Conservation (phyloP, 2,329 filamentous ascomycete genomes). For the Fusarium sp. region DNA sequence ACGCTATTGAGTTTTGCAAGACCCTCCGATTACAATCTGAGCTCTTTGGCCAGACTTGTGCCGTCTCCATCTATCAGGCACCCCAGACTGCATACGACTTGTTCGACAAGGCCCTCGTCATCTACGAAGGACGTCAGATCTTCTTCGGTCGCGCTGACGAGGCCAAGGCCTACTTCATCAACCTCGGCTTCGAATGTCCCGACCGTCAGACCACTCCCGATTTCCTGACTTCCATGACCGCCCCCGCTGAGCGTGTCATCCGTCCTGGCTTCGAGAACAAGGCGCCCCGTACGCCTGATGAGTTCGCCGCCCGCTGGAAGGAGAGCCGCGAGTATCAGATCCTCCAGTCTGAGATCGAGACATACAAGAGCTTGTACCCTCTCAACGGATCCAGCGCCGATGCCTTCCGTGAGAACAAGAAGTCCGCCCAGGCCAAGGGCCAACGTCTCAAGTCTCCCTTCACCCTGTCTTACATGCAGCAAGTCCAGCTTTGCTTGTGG, state of each 20-base stretch:
- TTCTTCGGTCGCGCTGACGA: constrained; percentile 73
- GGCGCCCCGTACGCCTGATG: constrained; percentile 56
- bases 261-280: constrained; percentile 54
- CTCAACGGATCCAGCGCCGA: constrained; percentile 43
- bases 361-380: constrained; percentile 54
- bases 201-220: constrained; percentile 75
- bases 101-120: constrained; percentile 78
- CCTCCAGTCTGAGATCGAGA: constrained; percentile 45
- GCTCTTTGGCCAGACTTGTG: constrained; percentile 45
- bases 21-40: constrained; percentile 49
- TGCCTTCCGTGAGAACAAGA: constrained; percentile 49
- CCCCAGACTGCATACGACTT: constrained; percentile 72
- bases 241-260: constrained; percentile 54
- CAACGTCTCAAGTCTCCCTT: constrained; percentile 65
- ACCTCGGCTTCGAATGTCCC: constrained; percentile 75
- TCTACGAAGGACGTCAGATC: constrained; percentile 78
- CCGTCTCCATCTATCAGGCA: constrained; percentile 71
- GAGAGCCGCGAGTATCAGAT: constrained; percentile 41
- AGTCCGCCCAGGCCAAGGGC: constrained; percentile 51
- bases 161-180: constrained; percentile 73
- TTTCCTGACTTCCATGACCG: constrained; percentile 72
- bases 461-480: constrained; percentile 63
- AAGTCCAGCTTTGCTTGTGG: constrained; percentile 61
- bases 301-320: constrained; percentile 58
- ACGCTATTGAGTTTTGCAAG: constrained; percentile 51